phyloP scores from a whole-genome alignment of 108 stramenopile species.

The Skeletonema grethae region DNA sequence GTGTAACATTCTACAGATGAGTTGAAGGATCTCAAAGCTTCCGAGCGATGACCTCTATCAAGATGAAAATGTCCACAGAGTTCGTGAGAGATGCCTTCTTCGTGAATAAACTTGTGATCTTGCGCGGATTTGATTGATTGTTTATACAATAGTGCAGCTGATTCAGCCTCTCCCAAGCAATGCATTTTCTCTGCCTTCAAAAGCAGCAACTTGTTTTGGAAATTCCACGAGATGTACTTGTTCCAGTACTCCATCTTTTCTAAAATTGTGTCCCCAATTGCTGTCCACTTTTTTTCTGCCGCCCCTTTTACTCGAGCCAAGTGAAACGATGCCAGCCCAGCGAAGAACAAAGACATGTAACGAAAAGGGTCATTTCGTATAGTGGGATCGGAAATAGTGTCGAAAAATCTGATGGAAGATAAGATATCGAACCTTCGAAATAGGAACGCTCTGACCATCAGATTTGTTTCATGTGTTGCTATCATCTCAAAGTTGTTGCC shows the following conservation, averaged over 20 bases:
- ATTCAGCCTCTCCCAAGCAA: slow-evolving; percentile 6
- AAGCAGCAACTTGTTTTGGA: slow-evolving; percentile 20
- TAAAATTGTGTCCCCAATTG: neutral
- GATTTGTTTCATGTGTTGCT: neutral
- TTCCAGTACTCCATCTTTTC: neutral
- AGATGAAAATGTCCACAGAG: slow-evolving; percentile 13
- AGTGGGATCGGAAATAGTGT: neutral
- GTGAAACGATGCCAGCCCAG: neutral
- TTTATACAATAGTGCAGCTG: slow-evolving; percentile 9
- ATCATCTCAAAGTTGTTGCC: neutral
- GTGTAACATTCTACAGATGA: slow-evolving; percentile 8
- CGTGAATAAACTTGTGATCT: slow-evolving; percentile 22
- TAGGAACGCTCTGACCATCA: neutral
- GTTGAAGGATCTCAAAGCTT: slow-evolving; percentile 12
- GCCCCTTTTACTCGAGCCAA: neutral
- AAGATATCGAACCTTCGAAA: neutral
- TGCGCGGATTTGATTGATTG: slow-evolving; percentile 18
- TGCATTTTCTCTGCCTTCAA: slow-evolving; percentile 12
- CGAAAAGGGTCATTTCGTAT: neutral
- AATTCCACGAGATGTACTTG: slow-evolving; percentile 5
- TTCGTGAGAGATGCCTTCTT: slow-evolving; percentile 12
- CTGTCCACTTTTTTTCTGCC: neutral
- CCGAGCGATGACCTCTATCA: slow-evolving; percentile 3
- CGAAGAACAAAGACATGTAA: neutral
- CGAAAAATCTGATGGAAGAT: neutral